These are phyloP conservation scores for Microascus cirrosus DNA, from an alignment of 2,329 filamentous ascomycete genomes.

Conservation along the genomic window DNA sequence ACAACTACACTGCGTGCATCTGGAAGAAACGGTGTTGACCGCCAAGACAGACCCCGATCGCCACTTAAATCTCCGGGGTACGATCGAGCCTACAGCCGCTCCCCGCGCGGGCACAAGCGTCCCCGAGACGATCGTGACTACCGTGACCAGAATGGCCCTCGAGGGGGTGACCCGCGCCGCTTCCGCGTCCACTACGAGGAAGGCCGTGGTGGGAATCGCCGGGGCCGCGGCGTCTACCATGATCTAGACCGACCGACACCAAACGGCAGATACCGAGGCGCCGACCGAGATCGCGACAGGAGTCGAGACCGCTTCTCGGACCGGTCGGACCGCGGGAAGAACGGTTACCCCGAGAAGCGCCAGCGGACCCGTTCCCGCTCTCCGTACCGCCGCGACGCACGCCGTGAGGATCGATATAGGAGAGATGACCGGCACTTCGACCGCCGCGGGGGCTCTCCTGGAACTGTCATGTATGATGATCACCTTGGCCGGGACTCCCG, in stretches of 20 bases:
- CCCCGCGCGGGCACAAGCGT: constrained; percentile 58
- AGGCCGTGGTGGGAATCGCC: constrained; percentile 23
- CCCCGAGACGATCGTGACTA: constrained; percentile 50
- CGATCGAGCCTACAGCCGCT: constrained; percentile 34
- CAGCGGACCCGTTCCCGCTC: constrained; percentile 44
- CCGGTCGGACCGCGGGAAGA: constrained; percentile 16
- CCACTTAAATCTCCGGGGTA: constrained; percentile 42
- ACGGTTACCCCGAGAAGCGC: constrained; percentile 40
- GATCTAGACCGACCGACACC: constrained; percentile 43
- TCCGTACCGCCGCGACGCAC: constrained; percentile 26
- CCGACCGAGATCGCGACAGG: constrained; percentile 15
- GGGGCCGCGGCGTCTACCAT: constrained; percentile 39
- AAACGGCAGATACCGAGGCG: constrained; percentile 38
- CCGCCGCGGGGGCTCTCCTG: constrained; percentile 10
- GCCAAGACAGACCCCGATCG: constrained; percentile 68
- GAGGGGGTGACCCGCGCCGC: constrained; percentile 38
- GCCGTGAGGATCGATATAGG: constrained; percentile 20
- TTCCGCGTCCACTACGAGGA: constrained; percentile 55
- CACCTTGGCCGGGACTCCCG: constrained; percentile 35
- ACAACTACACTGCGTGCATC: constrained; percentile 74
- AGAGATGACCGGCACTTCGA: constrained; percentile 16
- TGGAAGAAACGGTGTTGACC: constrained; percentile 82
- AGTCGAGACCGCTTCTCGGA: constrained; percentile 12
- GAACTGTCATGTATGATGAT: constrained; percentile 28
- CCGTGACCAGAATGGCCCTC: constrained; percentile 43